Conservation (phyloP, 139 green algal species). For the Coelastrella sp. region DNA sequence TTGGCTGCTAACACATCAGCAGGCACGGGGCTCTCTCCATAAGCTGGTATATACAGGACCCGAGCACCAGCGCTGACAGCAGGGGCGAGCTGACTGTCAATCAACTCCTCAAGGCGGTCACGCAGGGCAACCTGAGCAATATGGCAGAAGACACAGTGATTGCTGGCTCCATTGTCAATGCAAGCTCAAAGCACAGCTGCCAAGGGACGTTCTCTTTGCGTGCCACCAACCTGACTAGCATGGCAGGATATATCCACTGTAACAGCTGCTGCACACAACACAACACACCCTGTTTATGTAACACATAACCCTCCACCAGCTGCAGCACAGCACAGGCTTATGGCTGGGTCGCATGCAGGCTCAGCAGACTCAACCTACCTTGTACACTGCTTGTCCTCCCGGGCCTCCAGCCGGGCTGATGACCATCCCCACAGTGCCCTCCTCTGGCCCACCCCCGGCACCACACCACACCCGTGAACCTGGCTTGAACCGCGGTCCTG, state of each 20-base stretch:
- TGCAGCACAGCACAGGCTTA: no score
- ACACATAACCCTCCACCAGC: no score
- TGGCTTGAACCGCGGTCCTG: constrained; percentile 46
- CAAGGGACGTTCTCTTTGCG: no score
- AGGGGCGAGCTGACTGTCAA: constrained; percentile 55
- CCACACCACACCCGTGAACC: constrained; percentile 48
- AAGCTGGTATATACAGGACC: constrained; percentile 41
- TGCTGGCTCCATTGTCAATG: not conserved
- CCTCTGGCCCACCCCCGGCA: not conserved
- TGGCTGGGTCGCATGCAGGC: not conserved
- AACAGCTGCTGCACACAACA: no score
- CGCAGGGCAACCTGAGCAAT: constrained; percentile 62
- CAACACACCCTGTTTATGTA: no score
- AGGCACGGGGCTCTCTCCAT: not conserved
- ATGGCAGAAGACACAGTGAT: not conserved
- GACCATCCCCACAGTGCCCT: constrained; percentile 62
- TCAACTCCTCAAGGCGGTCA: constrained; percentile 59
- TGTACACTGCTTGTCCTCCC: constrained; percentile 40
- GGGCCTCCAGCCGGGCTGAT: constrained; percentile 4
- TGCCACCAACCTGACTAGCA: no score
- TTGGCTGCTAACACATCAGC: constrained; percentile 59
- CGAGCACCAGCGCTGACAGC: constrained; percentile 50
- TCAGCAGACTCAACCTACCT: not conserved
- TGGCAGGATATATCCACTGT: no score
- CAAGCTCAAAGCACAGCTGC: no score